Evolutionary conservation across 2,329 filamentous ascomycete species (phyloP).

Genomic region (Aspergillus latus): DNA sequence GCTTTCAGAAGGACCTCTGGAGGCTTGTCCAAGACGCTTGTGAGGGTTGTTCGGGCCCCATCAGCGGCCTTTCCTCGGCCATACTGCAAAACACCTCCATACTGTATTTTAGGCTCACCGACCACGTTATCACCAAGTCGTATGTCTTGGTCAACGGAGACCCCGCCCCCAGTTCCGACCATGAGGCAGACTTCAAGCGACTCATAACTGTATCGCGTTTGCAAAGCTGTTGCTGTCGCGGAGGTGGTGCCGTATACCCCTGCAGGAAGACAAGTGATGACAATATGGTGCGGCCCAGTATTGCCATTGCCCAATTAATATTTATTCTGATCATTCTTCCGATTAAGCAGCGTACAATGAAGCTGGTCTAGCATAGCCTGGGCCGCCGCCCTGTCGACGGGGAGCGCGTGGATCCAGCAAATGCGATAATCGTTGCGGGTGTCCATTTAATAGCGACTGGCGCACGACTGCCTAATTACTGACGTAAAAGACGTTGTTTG

Average conservation of each 20-base stretch:
- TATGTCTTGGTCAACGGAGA: constrained; percentile 23
- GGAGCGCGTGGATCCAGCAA: background rate
- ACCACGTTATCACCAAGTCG: constrained; percentile 4
- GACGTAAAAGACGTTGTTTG: no score
- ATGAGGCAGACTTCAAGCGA: constrained; percentile 26
- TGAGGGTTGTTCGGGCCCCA: background rate
- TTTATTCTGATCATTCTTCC: background rate
- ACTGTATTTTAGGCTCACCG: background rate
- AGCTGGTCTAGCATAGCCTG: constrained; percentile 1
- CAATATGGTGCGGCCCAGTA: constrained; percentile 1
- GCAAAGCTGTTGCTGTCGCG: background rate
- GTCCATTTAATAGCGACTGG: background rate
- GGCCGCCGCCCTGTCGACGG: background rate
- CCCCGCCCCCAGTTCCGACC: constrained; percentile 34
- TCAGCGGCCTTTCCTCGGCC: constrained; percentile 2
- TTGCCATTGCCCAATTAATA: background rate
- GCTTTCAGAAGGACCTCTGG: constrained; percentile 2
- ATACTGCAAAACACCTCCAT: constrained; percentile 4
- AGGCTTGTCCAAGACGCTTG: constrained; percentile 1
- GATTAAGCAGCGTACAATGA: background rate
- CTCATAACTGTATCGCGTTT: constrained; percentile 26
- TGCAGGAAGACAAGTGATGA: background rate
- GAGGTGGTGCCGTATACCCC: background rate
- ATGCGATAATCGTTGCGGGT: background rate
- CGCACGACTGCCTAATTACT: no score